A percentile compares a stretch with the other conserved stretches of the same genome.
Conservation (phyloP, 371 early-diverging fungal genomes). For the Mortierella sp. region DNA sequence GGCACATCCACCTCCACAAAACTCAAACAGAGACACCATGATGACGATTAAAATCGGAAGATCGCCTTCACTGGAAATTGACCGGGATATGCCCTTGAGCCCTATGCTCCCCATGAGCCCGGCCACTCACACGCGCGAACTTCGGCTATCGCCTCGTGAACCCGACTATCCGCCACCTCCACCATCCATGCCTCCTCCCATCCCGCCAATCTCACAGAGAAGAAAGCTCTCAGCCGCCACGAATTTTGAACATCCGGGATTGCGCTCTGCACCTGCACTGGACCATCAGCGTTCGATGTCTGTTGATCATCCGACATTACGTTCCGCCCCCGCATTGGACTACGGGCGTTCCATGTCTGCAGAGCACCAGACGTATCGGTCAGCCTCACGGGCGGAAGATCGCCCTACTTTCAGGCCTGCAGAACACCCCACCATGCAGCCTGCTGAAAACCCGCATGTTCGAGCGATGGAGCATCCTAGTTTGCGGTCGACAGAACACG, state of each 20-base stretch:
- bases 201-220: constrained; percentile 45
- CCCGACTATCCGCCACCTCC: constrained; percentile 47
- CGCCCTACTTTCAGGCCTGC: too few species aligned
- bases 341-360: too few species aligned
- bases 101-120: background rate
- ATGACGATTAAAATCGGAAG: constrained; percentile 35
- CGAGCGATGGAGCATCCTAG: too few species aligned
- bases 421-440: too few species aligned
- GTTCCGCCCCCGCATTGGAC: too few species aligned
- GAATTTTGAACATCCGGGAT: background rate
- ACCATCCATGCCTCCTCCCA: constrained; percentile 40
- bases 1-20: constrained; percentile 1
- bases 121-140: constrained; percentile 23
- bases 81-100: background rate
- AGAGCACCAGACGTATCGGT: too few species aligned
- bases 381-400: too few species aligned
- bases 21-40: background rate
- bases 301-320: too few species aligned
- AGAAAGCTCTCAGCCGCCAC: constrained; percentile 37
- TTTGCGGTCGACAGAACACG: too few species aligned
- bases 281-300: too few species aligned
- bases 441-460: too few species aligned
- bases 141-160: constrained; percentile 35
- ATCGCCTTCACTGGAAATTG: constrained; percentile 19
- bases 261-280: too few species aligned